Conservation (phyloP, 495 filamentous ascomycete species). For the Tuber umbilicatum region DNA sequence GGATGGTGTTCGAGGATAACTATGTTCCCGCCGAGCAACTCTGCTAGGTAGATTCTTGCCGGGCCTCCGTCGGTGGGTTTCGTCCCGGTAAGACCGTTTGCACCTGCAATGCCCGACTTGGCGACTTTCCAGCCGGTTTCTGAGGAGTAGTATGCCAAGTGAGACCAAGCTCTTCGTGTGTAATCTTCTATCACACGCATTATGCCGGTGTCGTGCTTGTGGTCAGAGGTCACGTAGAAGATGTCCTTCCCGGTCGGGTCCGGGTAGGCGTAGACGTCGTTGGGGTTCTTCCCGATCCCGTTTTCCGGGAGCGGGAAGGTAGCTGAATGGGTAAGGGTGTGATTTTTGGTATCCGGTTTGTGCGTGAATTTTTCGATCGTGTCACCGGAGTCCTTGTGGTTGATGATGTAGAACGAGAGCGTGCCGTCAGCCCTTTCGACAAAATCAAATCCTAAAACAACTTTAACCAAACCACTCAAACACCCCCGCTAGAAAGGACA, state of each 20-base stretch:
- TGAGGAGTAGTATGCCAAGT: slow-evolving; percentile 24
- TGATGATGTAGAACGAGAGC: slow-evolving; percentile 32
- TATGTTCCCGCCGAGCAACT: slow-evolving; percentile 18
- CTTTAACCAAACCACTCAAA: neutral
- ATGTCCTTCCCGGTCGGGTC: slow-evolving; percentile 20
- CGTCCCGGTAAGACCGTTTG: slow-evolving; percentile 34
- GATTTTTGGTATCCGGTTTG: slow-evolving; percentile 10
- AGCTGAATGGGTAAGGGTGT: slow-evolving; percentile 4
- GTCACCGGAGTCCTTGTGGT: slow-evolving; percentile 23
- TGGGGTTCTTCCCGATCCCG: slow-evolving; percentile 15
- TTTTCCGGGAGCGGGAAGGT: slow-evolving; percentile 11
- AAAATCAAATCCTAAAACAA: slow-evolving; percentile 23
- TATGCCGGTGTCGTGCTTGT: slow-evolving; percentile 8
- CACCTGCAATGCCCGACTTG: slow-evolving; percentile 9
- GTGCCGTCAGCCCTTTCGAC: slow-evolving; percentile 18
- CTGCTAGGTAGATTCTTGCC: slow-evolving; percentile 27
- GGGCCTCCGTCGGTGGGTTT: slow-evolving; percentile 6
- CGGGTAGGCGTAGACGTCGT: slow-evolving; percentile 34
- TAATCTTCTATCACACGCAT: slow-evolving; percentile 15
- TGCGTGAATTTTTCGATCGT: slow-evolving; percentile 38
- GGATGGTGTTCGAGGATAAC: slow-evolving; percentile 21
- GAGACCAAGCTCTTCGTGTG: slow-evolving; percentile 23
- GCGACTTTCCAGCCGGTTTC: slow-evolving; percentile 25
- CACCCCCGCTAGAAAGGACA: neutral
- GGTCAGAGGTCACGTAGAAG: slow-evolving; percentile 37